A percentile compares a stretch with the other conserved stretches of the same genome.
These are phyloP conservation scores for Ustulina deusta DNA, from an alignment of 2,329 filamentous ascomycete species.

Conservation along the genomic window DNA sequence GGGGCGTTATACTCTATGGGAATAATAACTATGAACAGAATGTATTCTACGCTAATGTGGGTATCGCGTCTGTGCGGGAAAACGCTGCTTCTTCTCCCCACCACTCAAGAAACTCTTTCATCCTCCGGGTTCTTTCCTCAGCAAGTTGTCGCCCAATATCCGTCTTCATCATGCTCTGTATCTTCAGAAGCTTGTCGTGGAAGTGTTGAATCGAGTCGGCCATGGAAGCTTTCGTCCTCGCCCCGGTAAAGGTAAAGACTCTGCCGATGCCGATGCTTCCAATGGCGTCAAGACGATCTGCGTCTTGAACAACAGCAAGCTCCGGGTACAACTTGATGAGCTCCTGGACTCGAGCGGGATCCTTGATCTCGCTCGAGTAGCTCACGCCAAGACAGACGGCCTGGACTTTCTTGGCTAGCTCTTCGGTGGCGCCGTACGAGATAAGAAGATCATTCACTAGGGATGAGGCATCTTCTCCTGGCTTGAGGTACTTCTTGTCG, in stretches of 20 bases:
- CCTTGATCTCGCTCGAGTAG: conserved; percentile 77
- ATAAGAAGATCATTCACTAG: conserved; percentile 68
- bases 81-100: conserved; percentile 64
- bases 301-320: conserved; percentile 88
- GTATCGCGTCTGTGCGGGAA: conserved; percentile 30
- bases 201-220: conserved; percentile 79
- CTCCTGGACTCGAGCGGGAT: conserved; percentile 69
- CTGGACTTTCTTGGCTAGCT: conserved; percentile 75
- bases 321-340: conserved; percentile 78
- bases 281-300: conserved; percentile 90
- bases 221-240: conserved; percentile 66
- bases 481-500: conserved; percentile 81
- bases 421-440: conserved; percentile 65
- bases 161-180: conserved; percentile 76
- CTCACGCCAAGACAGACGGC: conserved; percentile 80
- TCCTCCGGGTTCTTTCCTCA: conserved; percentile 63
- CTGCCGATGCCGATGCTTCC: conserved; percentile 87
- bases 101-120: conserved; percentile 67
- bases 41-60: conserved; percentile 43
- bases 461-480: conserved; percentile 67
- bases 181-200: conserved; percentile 76
- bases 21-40: not conserved
- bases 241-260: conserved; percentile 81
- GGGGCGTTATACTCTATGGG: not conserved
- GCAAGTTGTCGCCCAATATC: conserved; percentile 66